Base-by-base conservation (phyloP, 2,329 filamentous ascomycete species). In the Chrysoporthe deuterocubensis region DNA sequence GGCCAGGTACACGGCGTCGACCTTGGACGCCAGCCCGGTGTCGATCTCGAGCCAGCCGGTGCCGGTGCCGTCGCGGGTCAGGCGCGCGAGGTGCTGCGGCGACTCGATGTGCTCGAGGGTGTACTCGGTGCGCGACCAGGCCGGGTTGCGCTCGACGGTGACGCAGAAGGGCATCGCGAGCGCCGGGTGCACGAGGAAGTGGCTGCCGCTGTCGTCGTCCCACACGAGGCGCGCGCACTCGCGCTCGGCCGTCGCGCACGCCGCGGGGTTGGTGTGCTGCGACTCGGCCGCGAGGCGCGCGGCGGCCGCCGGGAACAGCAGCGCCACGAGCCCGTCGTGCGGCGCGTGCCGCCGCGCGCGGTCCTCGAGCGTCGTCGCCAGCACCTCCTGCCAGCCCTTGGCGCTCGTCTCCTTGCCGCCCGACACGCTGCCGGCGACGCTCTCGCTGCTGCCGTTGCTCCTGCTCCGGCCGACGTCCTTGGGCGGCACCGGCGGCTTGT, bases 211-310 rank as follows among this genome's bases (percentile, higher is more conserved):
- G 73, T 90, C 88, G 42, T 86, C 85, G 73, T 90, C 88, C 86
- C 90, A 93, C n/a, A 92, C 87, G 2, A 94, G 84, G 2, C 89
- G 84, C 34, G 88, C 91, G 72, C 87, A 89, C 78, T 93, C 90
- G 43, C 86, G 84, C 75, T 91, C 88, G 0, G 90, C 90, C 44
- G 89, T 86, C 67, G 83, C 82, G 4, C 89, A 82, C 11, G 90
- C 84, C 0, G 84, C 81, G 2, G 85, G 81, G 74, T 91, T 88
- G 56, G 85, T 82, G 2, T 89, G 79, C 37, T 85, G 83, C 54
- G 44, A 64, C 67, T 90, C 88, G 1, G 89, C 80, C 1, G 88
- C 90, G 76, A 89, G 84, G 57, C 85, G 87, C 0, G 89, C 86
- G 14, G 89, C 89, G 0, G 89, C 87, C 1, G 82, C 79, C 1